These are phyloP conservation scores for Draba incana DNA, from an alignment of 345 rosid genomes.

Conservation along the genomic window DNA sequence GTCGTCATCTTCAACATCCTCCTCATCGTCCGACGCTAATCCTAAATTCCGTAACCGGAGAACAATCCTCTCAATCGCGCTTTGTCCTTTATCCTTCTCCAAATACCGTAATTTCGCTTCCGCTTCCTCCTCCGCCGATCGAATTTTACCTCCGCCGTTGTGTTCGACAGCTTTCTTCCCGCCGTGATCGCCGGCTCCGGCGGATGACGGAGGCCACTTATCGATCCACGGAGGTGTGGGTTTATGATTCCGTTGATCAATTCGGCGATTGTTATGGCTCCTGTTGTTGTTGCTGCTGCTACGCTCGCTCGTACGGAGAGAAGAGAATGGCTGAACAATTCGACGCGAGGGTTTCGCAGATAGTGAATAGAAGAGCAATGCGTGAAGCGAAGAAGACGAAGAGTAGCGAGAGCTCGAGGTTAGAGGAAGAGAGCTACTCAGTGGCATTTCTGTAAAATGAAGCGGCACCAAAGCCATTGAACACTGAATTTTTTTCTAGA, in stretches of 20 bases:
- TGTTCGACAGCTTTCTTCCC: conserved; percentile 29
- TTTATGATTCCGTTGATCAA: conserved; percentile 40
- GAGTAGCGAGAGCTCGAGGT: conserved; percentile 50
- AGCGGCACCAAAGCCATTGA: conserved; percentile 59
- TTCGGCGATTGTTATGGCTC: conserved; percentile 40
- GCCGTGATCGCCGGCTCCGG: conserved; percentile 23
- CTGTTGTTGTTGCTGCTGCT: conserved; percentile 34
- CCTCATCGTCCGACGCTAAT: conserved; percentile 69
- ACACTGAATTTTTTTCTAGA: neutral
- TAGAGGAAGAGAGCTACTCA: conserved; percentile 58
- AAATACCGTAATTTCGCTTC: conserved; percentile 39
- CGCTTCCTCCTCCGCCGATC: conserved; percentile 36
- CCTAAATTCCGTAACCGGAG: conserved; percentile 85
- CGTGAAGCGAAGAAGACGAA: conserved; percentile 46
- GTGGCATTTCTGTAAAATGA: conserved; percentile 72
- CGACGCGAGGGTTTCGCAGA: conserved; percentile 46
- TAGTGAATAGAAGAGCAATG: conserved; percentile 45
- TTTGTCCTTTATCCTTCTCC: conserved; percentile 57
- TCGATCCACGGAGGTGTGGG: conserved; percentile 60
- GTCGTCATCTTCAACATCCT: conserved; percentile 47
- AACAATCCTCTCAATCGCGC: conserved; percentile 80
- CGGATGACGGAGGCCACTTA: conserved; percentile 48
- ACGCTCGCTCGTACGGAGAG: conserved; percentile 46
- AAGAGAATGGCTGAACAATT: conserved; percentile 45
- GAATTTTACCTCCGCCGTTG: conserved; percentile 32